phyloP scores from a whole-genome alignment of 805 yeast species.

The Groenewaldozyma salmanticensis region DNA sequence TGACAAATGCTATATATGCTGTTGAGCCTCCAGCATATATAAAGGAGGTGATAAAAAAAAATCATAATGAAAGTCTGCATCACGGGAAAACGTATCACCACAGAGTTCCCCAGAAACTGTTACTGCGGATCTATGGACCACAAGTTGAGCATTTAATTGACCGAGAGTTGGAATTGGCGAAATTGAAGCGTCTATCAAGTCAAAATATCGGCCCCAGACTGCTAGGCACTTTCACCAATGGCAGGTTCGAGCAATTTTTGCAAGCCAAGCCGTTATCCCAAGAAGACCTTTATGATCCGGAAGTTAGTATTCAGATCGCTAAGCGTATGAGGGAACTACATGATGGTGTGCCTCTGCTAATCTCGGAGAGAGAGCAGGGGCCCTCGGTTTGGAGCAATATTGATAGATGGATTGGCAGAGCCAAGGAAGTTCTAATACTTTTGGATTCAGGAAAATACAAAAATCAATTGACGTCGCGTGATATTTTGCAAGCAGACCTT shows the following conservation, averaged over 20 bases:
- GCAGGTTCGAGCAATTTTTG: constrained; percentile 87
- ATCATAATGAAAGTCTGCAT: constrained; percentile 9
- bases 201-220: constrained; percentile 81
- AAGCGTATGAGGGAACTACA: constrained; percentile 96
- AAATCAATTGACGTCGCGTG: constrained; percentile 9
- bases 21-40: constrained; percentile 45
- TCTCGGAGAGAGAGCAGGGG: constrained; percentile 46
- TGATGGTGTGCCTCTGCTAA: constrained; percentile 57
- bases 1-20: constrained; percentile 82
- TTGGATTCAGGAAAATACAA: constrained; percentile 30
- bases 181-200: constrained; percentile 61
- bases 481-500: constrained; percentile 33
- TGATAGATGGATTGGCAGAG: constrained; percentile 56
- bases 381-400: constrained; percentile 65
- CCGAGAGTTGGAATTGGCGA: constrained; percentile 66
- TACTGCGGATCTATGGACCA: constrained; percentile 81
- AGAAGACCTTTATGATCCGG: constrained; percentile 63
- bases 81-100: constrained; percentile 20
- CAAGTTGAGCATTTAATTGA: constrained; percentile 81
- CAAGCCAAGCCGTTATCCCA: constrained; percentile 71
- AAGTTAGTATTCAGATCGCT: constrained; percentile 74
- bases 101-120: constrained; percentile 44
- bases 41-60: constrained; percentile 27
- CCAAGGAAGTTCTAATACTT: constrained; percentile 34
- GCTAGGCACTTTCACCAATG: constrained; percentile 83